These are phyloP conservation scores for Leptographium flavum DNA, from an alignment of 2,329 filamentous ascomycete genomes.

Conservation along the genomic window DNA sequence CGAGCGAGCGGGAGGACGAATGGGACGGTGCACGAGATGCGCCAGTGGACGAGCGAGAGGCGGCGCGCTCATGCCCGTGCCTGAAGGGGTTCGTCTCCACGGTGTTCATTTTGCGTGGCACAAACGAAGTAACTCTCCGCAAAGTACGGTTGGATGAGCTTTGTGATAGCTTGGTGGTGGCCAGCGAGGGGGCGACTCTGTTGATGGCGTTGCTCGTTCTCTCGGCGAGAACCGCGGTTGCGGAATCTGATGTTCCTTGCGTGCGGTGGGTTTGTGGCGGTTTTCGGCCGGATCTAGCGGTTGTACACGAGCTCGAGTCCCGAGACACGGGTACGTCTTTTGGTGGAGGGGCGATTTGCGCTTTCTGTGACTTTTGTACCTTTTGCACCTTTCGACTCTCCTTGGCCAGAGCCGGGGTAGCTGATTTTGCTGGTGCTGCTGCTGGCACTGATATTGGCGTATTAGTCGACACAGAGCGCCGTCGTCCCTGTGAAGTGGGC, in stretches of 20 bases:
- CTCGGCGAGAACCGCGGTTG: slow-evolving; percentile 5
- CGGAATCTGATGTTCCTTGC: slow-evolving; percentile 13
- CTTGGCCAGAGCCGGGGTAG: too few relatives aligned
- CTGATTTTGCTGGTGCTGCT: background rate
- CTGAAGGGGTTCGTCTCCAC: too few relatives aligned
- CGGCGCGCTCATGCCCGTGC: too few relatives aligned
- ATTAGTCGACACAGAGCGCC: too few relatives aligned
- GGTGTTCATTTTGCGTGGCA: background rate
- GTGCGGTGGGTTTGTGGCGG: slow-evolving; percentile 15
- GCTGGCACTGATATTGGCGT: too few relatives aligned
- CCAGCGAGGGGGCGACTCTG: background rate
- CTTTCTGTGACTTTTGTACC: too few relatives aligned
- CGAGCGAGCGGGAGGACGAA: background rate
- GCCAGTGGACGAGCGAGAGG: too few relatives aligned
- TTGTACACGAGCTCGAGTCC: background rate
- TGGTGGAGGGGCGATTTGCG: too few relatives aligned
- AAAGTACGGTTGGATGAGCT: background rate
- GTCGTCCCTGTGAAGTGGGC: slow-evolving; percentile 20
- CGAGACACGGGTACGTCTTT: too few relatives aligned
- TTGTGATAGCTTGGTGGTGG: background rate
- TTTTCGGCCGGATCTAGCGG: background rate
- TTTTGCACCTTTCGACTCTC: too few relatives aligned
- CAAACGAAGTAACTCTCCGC: background rate
- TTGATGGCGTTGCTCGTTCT: slow-evolving; percentile 1
- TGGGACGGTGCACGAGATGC: too few relatives aligned